phyloP scores from a whole-genome alignment of 345 rosid genomes.

The Eucalyptus dawsonii region DNA sequence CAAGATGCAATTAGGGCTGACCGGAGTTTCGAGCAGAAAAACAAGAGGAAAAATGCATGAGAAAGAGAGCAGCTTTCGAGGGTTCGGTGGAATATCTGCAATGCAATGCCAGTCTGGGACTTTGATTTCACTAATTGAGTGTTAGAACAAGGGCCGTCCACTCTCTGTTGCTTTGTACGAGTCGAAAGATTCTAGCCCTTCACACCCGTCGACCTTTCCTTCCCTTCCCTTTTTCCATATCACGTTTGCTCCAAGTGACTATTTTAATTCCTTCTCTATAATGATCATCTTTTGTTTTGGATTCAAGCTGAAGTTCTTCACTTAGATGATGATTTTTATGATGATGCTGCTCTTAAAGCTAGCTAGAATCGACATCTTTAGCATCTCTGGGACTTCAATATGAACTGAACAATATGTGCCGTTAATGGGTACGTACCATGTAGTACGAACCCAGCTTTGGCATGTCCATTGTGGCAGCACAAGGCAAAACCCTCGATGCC shows the following conservation, averaged over 20 bases:
- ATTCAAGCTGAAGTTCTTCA: not conserved
- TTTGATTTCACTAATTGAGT: not conserved
- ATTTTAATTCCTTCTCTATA: not conserved
- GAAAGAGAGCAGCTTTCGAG: not conserved
- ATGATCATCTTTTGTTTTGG: not conserved
- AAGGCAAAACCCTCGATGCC: not conserved
- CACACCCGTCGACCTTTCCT: not conserved
- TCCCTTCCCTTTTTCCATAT: not conserved
- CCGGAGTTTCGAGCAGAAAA: not conserved
- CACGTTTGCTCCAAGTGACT: not conserved
- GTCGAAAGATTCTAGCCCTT: not conserved
- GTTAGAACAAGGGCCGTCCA: not conserved
- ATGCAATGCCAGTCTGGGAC: not conserved
- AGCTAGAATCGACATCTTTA: not conserved
- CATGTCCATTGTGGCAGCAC: not conserved
- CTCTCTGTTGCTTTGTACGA: not conserved
- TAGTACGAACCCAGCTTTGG: not conserved
- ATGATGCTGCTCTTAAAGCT: not conserved
- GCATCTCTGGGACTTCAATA: not conserved
- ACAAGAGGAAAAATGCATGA: not conserved
- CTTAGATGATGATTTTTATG: not conserved
- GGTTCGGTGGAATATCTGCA: not conserved
- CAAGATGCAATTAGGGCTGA: not conserved
- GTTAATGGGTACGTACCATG: not conserved
- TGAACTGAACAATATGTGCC: not conserved